Evolutionary conservation across 768 basidiomycete genomes (phyloP).

Genomic region (Pleurotus giganteus): DNA sequence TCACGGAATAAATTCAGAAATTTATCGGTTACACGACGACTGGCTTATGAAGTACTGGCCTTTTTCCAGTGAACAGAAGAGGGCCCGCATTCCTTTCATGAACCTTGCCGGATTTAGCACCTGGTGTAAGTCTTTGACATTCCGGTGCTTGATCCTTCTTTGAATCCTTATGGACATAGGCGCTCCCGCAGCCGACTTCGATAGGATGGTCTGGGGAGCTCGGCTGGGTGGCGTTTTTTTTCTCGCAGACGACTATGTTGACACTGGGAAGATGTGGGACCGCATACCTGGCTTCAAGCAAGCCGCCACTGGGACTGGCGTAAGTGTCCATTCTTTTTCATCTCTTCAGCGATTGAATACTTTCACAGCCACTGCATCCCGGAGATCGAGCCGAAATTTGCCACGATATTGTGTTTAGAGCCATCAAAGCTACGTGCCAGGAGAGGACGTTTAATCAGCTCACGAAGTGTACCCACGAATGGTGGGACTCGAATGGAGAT

Average conservation of each 20-base stretch:
- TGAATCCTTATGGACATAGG: not conserved
- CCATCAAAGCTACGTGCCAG: conserved; percentile 15
- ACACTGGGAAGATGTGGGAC: conserved; percentile 12
- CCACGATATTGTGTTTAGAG: conserved; percentile 14
- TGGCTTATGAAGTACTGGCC: conserved; percentile 15
- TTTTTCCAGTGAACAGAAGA: conserved; percentile 9
- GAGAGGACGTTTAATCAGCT: conserved; percentile 13
- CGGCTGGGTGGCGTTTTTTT: conserved; percentile 13
- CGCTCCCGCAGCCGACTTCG: conserved; percentile 13
- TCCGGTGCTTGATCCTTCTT: not conserved
- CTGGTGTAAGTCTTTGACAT: conserved; percentile 7
- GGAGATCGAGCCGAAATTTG: conserved; percentile 14
- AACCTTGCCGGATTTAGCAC: conserved; percentile 14
- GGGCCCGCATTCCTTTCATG: conserved; percentile 11
- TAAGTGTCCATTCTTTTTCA: not conserved
- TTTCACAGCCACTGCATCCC: conserved; percentile 8
- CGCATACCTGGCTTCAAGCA: conserved; percentile 13
- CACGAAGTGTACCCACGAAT: conserved; percentile 11
- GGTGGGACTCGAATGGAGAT: conserved; percentile 9
- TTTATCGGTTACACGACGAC: conserved; percentile 12
- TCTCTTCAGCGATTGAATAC: not conserved
- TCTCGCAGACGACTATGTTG: conserved; percentile 12
- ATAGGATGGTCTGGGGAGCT: conserved; percentile 14
- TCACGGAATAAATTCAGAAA: conserved; percentile 8
- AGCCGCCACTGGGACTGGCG: conserved; percentile 14